Percentiles rank a stretch among this genome's conserved stretches.
phyloP scores from a whole-genome alignment of 192 early-diverging fungal genomes.

The Entomortierella chlamydospora region DNA sequence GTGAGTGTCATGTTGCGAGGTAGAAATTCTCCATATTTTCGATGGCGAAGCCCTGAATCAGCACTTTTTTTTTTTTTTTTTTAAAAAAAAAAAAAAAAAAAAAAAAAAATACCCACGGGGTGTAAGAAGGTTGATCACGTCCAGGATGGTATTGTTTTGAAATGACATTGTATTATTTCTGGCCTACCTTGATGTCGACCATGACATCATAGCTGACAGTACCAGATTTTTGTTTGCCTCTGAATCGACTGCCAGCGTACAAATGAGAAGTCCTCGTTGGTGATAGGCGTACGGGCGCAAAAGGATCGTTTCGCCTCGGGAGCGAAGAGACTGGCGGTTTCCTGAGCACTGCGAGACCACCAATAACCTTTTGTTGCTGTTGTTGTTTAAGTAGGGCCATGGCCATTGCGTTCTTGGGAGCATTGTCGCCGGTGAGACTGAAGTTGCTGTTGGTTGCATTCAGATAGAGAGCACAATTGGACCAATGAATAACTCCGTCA shows the following conservation, averaged over 20 bases:
- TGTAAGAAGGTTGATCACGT: too few species aligned
- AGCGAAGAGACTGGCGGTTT: conserved; percentile 7
- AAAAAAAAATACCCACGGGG: too few species aligned
- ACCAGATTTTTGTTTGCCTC: conserved; percentile 76
- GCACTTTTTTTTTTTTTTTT: too few species aligned
- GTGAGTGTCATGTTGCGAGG: conserved; percentile 1
- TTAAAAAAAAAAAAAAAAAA: too few species aligned
- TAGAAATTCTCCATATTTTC: conserved; percentile 84
- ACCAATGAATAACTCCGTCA: conserved; percentile 27
- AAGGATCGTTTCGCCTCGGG: conserved; percentile 7
- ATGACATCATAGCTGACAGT: conserved; percentile 72
- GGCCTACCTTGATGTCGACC: conserved; percentile 78
- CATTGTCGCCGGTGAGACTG: not conserved
- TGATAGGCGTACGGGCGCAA: conserved; percentile 27
- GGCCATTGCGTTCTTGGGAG: not conserved
- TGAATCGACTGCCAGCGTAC: conserved; percentile 73
- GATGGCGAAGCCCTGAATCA: conserved; percentile 87
- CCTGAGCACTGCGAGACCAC: conserved; percentile 18
- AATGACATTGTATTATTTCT: not conserved
- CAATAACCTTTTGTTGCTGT: conserved; percentile 18
- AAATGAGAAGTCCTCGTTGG: conserved; percentile 57
- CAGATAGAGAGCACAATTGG: not conserved
- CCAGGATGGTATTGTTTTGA: conserved; percentile 39
- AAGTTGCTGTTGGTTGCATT: not conserved
- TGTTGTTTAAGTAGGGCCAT: conserved; percentile 12